Base-by-base conservation (phyloP, 2,329 filamentous ascomycete species). In the Pestalotiopsis sp. region DNA sequence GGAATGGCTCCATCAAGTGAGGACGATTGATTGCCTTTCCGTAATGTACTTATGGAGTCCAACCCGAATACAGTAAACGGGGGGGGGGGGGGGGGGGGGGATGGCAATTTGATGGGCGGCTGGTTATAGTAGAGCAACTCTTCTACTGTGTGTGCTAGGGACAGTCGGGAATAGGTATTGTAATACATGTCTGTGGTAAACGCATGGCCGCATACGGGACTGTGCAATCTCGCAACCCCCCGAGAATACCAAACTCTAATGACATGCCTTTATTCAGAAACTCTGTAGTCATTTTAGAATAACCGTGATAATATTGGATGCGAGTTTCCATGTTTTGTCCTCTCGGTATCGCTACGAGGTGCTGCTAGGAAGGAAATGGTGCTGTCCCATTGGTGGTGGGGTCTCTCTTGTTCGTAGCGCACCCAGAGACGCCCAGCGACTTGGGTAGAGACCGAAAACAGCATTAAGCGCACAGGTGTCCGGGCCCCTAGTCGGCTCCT, bases 401-500 rank as follows among this genome's bases (percentile, higher is more conserved):
- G 59, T 27, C 25, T 59, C 13, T 27, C 25, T 13, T 20, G 5
- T 59, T 59, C 23, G 9, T 11, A 23, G 17, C 25, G 57, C 23
- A 23, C 11, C 12, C 57, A 13, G 57, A 25, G 20, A 31, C 17
- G 25, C 56, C 25, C 31, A 6, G 31, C 27, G 59, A 39, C 31
- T 41, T 62, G 61, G 38, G 49, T n/a, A 20, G 45, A 52, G 20
- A 23, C 45, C 20, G 61, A 45, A 64, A 45, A 25, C 38, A 52
- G 61, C 61, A 25, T 17, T 41, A 64, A 45, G 61, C 59, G 36
- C 38, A 49, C 39, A 52, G 39, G 20, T 62, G 27, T 62, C 59
- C 59, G 36, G 57, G 23, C 57, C 23, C 61, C 20, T 64, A 25
- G 20, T 36, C 39, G 39, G 38, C 61, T 64, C 61, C 61, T 64